A percentile compares a stretch with the other conserved stretches of the same genome.
phyloP scores from a whole-genome alignment of 495 filamentous ascomycete genomes.

The Aspergillus conjunctus region DNA sequence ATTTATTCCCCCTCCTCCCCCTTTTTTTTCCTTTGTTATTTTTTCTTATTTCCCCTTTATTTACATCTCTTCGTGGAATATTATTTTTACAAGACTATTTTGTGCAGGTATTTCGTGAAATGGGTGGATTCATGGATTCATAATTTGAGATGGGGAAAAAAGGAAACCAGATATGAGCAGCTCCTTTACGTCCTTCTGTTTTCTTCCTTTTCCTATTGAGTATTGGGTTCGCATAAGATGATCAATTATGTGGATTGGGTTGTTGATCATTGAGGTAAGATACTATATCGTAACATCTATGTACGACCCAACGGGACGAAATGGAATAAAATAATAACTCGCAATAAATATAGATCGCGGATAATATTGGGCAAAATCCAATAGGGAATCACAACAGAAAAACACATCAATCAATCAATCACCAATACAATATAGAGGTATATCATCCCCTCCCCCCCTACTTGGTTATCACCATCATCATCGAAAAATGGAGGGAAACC shows the following conservation, averaged over 20 bases:
- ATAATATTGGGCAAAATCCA: conserved; percentile 14
- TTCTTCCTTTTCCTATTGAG: no score
- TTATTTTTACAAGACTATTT: conserved; percentile 12
- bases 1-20: neutral
- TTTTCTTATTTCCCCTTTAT: neutral
- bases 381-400: conserved; percentile 31
- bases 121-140: conserved; percentile 11
- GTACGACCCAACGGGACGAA: neutral
- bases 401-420: conserved; percentile 2
- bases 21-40: neutral
- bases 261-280: neutral
- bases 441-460: no score
- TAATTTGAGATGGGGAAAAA: conserved; percentile 11
- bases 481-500: no score
- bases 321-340: neutral
- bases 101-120: conserved; percentile 6
- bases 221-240: neutral
- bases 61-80: conserved; percentile 21
- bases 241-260: neutral
- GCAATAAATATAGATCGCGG: conserved; percentile 6
- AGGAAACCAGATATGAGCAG: neutral
- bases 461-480: no score
- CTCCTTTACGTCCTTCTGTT: no score
- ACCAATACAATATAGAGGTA: neutral
- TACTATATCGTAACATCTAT: neutral